Evolutionary conservation across 768 basidiomycete genomes (phyloP).

Genomic region (Tricholoma bakamatsutake): DNA sequence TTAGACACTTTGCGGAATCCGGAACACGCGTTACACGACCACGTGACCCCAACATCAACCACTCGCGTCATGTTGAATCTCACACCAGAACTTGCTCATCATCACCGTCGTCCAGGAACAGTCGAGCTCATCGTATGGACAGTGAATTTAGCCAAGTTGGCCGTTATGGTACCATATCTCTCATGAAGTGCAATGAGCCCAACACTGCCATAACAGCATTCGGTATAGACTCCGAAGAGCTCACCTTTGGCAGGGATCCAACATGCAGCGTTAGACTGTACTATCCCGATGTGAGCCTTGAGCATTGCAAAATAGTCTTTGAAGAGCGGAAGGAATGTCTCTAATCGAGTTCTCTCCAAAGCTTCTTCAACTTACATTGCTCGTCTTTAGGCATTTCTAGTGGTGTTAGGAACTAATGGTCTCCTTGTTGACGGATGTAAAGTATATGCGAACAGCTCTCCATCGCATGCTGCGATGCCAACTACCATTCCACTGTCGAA

Average conservation of each 20-base stretch:
- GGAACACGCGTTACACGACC: neutral
- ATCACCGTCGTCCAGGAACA: neutral
- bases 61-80: neutral
- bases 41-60: neutral
- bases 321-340: conserved; percentile 53
- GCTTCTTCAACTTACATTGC: neutral
- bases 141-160: conserved; percentile 49
- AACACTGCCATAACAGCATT: conserved; percentile 53
- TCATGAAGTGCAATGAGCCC: conserved; percentile 49
- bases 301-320: conserved; percentile 68
- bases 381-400: conserved; percentile 53
- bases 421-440: conserved; percentile 56
- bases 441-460: conserved; percentile 41
- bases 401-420: conserved; percentile 54
- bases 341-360: neutral
- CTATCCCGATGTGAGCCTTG: conserved; percentile 52
- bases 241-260: conserved; percentile 66
- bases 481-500: conserved; percentile 62
- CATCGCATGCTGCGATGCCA: conserved; percentile 21
- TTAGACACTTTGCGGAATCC: too few species aligned
- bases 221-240: conserved; percentile 61
- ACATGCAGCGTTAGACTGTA: conserved; percentile 64
- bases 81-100: neutral
- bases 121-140: conserved; percentile 26
- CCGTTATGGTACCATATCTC: conserved; percentile 56